Evolutionary conservation across 352 stramenopile species (phyloP).

Genomic region (Phytophthora sp.): DNA sequence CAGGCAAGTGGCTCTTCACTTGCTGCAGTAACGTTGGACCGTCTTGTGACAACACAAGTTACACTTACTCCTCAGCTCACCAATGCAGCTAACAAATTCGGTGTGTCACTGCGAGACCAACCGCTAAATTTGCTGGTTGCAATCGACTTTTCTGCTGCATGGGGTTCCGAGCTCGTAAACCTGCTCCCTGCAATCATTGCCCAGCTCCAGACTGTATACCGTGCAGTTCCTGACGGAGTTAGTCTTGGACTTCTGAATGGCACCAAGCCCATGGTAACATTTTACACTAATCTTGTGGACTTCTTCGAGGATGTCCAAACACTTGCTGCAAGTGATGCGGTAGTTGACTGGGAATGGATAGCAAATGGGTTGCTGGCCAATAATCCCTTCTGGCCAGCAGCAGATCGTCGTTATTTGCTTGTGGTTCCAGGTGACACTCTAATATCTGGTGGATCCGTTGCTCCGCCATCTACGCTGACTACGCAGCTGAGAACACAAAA

Average conservation of each 20-base stretch:
- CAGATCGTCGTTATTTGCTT: constrained; percentile 29
- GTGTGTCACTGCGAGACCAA: constrained; percentile 31
- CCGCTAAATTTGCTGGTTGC: constrained; percentile 58
- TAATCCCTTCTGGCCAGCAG: constrained; percentile 30
- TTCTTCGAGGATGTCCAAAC: constrained; percentile 29
- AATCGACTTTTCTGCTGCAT: constrained; percentile 38
- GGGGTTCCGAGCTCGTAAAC: constrained; percentile 20
- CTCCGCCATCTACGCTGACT: constrained; percentile 13
- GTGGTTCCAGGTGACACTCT: constrained; percentile 24
- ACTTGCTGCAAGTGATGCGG: constrained; percentile 4
- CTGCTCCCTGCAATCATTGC: constrained; percentile 47
- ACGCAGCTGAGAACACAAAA: constrained; percentile 24
- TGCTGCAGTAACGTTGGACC: constrained; percentile 41
- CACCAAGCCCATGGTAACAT: constrained; percentile 8
- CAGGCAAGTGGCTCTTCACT: constrained; percentile 14
- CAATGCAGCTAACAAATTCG: constrained; percentile 1
- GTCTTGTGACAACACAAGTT: constrained; percentile 34
- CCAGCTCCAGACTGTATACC: constrained; percentile 44
- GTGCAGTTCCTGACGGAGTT: constrained; percentile 22
- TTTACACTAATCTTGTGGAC: constrained; percentile 23
- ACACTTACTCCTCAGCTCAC: constrained; percentile 31
- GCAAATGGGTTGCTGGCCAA: constrained; percentile 8
- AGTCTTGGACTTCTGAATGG: constrained; percentile 36
- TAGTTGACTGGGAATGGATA: constrained; percentile 27
- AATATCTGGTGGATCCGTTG: constrained; percentile 5